Evolutionary conservation across 192 early-diverging fungal species (phyloP), one percentile per base, ranked within the genome.

Genomic region (Cladochytrium replicatum): DNA sequence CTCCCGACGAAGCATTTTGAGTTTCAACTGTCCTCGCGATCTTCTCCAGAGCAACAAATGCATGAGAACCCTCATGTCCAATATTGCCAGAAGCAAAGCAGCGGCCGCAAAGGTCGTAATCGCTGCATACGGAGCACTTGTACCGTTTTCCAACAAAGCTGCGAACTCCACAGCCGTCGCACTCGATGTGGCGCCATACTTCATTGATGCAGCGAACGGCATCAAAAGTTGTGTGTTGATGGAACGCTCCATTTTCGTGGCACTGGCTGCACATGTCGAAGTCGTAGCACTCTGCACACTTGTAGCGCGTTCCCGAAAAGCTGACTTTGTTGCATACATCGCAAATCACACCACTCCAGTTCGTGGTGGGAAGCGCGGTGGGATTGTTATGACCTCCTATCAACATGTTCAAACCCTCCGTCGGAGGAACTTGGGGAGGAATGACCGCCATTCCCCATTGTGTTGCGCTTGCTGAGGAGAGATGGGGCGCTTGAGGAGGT

Each of bases 191-290:
- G 21, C 55, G 55, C 31, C 53, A 51, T 7, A 61, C 13, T 32
- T 57, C 48, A 0, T 21, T 45, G 24, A 27, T 13, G 13, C 17
- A 13, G 17, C 13, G 34, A 37, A 37, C 34, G 13, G n/a, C n/a
- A n/a, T n/a, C n/a, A n/a, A n/a, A n/a, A n/a, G n/a, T n/a, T n/a
- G n/a, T n/a, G n/a, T n/a, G 13, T 37, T 17, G 34, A 37, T 37
- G 34, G 13, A 13, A 37, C 34, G 13, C 17, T 37, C 13, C 34
- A 6, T 9, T 26, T 17, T 19, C 37, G 24, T 39, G 26, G 48
- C 56, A 60, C 17, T 17, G 22, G 8, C 8, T 43, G 41, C 63
- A 60, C 8, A 62, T 34, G 29, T 62, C 60, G 42, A 51, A 62
- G 48, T 62, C 47, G 15, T 24, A 42, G 47, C 60, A 62, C 4